A percentile compares a stretch with the other conserved stretches of the same genome.
phyloP scores from a whole-genome alignment of 2,329 filamentous ascomycete genomes.

The Annulohypoxylon truncatum region DNA sequence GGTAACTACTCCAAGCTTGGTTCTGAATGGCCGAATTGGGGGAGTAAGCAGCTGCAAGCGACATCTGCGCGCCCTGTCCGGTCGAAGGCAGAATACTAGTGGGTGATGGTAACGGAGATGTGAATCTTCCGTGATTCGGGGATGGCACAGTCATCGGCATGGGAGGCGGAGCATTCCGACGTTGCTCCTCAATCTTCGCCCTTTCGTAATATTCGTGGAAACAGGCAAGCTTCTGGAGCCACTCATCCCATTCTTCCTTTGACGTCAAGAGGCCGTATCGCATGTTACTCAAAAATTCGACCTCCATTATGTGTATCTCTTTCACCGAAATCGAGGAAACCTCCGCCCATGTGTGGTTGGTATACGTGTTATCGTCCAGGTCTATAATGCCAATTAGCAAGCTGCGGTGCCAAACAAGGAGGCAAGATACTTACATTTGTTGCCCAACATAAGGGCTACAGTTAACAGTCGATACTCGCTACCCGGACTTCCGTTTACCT shows the following conservation, averaged over 20 bases:
- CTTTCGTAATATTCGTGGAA: conserved; percentile 87
- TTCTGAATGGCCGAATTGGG: conserved; percentile 51
- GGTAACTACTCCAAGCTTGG: conserved; percentile 55
- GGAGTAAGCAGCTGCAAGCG: conserved; percentile 56
- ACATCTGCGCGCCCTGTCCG: conserved; percentile 50
- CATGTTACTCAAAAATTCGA: conserved; percentile 99
- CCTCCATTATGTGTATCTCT: conserved; percentile 99
- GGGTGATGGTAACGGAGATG: conserved; percentile 64
- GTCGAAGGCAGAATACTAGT: conserved; percentile 53
- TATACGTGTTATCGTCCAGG: conserved; percentile 98
- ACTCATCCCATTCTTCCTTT: conserved; percentile 85
- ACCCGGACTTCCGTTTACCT: conserved; percentile 88
- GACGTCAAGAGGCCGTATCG: conserved; percentile 92
- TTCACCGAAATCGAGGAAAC: conserved; percentile 93
- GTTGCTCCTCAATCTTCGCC: conserved; percentile 60
- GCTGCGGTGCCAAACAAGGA: neutral
- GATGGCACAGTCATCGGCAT: conserved; percentile 56
- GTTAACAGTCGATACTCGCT: conserved; percentile 95
- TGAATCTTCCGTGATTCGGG: conserved; percentile 53
- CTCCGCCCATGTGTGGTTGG: conserved; percentile 99
- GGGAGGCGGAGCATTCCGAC: conserved; percentile 47
- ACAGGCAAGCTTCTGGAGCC: conserved; percentile 84
- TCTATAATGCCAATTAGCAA: conserved; percentile 62
- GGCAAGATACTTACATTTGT: conserved; percentile 78
- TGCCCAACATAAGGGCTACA: conserved; percentile 95